Percentiles rank a stretch among this genome's conserved stretches.
These are phyloP conservation scores for Ogataea philodendri DNA, from an alignment of 805 yeast species.

Conservation along the genomic window DNA sequence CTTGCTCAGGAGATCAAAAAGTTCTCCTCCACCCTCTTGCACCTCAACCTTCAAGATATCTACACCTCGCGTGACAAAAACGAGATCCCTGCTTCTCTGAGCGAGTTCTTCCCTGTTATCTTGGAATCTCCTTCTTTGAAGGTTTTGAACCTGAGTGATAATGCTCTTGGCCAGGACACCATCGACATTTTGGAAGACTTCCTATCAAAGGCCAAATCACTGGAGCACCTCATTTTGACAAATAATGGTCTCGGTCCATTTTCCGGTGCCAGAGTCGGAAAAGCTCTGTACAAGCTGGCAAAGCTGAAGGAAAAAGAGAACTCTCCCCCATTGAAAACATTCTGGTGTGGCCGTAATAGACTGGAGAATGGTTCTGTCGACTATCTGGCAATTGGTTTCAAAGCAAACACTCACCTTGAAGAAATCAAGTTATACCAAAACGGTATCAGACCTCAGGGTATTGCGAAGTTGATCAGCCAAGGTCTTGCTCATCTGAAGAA, in stretches of 20 bases:
- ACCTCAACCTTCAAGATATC: slow-evolving; percentile 84
- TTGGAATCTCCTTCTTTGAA: slow-evolving; percentile 64
- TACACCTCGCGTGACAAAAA: slow-evolving; percentile 93
- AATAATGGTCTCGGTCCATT: slow-evolving; percentile 99
- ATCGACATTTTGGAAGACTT: slow-evolving; percentile 84
- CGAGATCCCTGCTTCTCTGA: slow-evolving; percentile 86
- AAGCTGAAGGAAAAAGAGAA: slow-evolving; percentile 44
- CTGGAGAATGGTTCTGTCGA: slow-evolving; percentile 92
- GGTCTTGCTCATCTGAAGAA: slow-evolving; percentile 66
- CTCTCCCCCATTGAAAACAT: slow-evolving; percentile 64
- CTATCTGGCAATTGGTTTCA: slow-evolving; percentile 80
- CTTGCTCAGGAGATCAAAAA: slow-evolving; percentile 56
- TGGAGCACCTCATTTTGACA: slow-evolving; percentile 83
- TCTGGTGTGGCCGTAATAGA: slow-evolving; percentile 96
- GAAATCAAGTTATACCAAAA: slow-evolving; percentile 82
- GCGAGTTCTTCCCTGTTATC: slow-evolving; percentile 68
- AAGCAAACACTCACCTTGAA: slow-evolving; percentile 65
- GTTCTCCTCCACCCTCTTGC: slow-evolving; percentile 48
- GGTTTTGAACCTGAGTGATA: slow-evolving; percentile 83
- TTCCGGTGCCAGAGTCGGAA: slow-evolving; percentile 93
- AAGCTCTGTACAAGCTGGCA: slow-evolving; percentile 70
- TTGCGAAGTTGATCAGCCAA: slow-evolving; percentile 64
- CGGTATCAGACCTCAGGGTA: slow-evolving; percentile 95
- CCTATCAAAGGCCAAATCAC: slow-evolving; percentile 68
- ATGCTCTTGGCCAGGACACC: slow-evolving; percentile 95